Conservation (phyloP, 208 protist species). For the Porcisia deanei region DNA sequence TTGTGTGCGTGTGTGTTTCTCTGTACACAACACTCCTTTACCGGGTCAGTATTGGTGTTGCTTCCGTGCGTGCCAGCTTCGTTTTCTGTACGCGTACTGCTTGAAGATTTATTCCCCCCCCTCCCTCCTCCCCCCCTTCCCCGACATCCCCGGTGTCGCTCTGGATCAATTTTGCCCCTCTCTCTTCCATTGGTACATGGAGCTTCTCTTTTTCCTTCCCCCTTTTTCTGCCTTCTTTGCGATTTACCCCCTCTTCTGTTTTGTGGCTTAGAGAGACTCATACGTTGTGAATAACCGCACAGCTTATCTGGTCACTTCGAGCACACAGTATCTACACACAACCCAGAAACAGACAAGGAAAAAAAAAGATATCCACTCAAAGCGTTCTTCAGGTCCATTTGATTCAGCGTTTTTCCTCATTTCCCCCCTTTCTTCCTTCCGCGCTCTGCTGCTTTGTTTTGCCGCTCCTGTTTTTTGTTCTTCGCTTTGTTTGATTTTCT, state of each 20-base stretch:
- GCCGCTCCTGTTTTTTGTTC: constrained; percentile 1
- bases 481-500: background rate
- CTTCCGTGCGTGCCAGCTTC: background rate
- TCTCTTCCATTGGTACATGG: background rate
- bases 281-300: background rate
- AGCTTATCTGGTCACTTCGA: background rate
- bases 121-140: background rate
- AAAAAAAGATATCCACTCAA: background rate
- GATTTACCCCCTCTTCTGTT: no score
- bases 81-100: background rate
- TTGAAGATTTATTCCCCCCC: background rate
- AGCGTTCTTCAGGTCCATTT: background rate
- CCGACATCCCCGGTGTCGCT: background rate
- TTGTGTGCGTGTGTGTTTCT: background rate
- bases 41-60: background rate
- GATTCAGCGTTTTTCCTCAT: background rate
- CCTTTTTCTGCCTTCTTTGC: background rate
- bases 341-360: no score
- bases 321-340: no score
- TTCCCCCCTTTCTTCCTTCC: background rate
- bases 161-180: background rate
- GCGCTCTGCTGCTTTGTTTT: background rate
- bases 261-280: background rate
- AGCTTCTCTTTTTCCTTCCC: background rate
- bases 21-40: background rate